phyloP scores from a whole-genome alignment of 352 stramenopile species.

The Globisporangium mamillatum region DNA sequence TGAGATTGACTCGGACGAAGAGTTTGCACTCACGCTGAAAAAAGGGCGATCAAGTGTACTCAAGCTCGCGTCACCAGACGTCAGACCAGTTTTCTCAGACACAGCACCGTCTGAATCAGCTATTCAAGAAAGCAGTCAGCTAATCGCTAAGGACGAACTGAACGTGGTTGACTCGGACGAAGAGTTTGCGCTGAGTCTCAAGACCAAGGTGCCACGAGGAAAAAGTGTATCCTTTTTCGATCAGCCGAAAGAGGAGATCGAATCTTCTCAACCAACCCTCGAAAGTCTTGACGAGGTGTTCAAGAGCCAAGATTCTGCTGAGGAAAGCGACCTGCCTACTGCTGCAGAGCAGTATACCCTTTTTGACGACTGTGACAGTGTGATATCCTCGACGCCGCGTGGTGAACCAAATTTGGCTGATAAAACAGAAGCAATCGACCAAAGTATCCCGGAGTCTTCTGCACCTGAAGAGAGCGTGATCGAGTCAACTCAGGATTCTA shows the following conservation, averaged over 20 bases:
- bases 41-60: background rate
- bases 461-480: too few species aligned
- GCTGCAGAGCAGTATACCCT: background rate
- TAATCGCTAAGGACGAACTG: background rate
- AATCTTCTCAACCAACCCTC: background rate
- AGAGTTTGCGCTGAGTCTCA: slow-evolving; percentile 8
- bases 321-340: background rate
- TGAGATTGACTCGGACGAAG: slow-evolving; percentile 8
- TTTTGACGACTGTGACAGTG: background rate
- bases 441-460: background rate
- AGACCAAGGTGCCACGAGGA: background rate
- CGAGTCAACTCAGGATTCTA: background rate
- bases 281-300: slow-evolving; percentile 7
- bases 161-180: slow-evolving; percentile 9
- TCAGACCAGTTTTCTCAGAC: background rate
- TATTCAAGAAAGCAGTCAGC: background rate
- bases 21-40: slow-evolving; percentile 9
- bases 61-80: background rate
- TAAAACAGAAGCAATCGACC: background rate
- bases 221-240: slow-evolving; percentile 16
- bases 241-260: background rate
- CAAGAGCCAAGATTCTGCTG: background rate
- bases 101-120: background rate
- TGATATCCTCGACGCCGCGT: background rate
- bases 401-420: background rate